These are phyloP conservation scores for Teunomyces barrocoloradensis DNA, from an alignment of 805 yeast species.

Conservation along the genomic window DNA sequence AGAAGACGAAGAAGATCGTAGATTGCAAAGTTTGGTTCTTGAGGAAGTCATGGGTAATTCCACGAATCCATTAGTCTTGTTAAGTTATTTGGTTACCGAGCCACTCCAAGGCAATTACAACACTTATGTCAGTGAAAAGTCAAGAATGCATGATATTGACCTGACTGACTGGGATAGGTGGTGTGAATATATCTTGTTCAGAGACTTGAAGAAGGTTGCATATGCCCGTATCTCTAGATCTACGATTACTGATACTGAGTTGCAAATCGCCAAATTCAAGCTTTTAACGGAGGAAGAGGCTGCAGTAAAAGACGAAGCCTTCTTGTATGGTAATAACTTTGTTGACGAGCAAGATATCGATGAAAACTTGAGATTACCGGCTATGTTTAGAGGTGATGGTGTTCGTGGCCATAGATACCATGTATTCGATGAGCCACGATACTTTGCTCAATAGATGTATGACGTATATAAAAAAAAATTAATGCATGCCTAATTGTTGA, in stretches of 20 bases:
- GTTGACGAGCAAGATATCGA: constrained; percentile 57
- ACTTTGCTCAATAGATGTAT: constrained; percentile 43
- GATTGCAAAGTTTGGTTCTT: constrained; percentile 76
- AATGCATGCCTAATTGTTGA: not conserved
- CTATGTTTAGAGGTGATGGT: constrained; percentile 80
- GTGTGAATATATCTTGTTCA: constrained; percentile 95
- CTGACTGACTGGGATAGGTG: constrained; percentile 94
- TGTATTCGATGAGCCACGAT: constrained; percentile 92
- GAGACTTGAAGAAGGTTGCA: constrained; percentile 81
- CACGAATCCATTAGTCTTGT: constrained; percentile 77
- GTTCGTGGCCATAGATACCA: constrained; percentile 92
- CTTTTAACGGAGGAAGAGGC: constrained; percentile 42
- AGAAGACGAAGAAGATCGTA: constrained; percentile 92
- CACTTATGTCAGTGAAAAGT: constrained; percentile 78
- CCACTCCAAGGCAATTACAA: constrained; percentile 90
- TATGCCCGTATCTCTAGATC: constrained; percentile 93
- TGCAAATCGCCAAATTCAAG: constrained; percentile 91
- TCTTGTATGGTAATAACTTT: constrained; percentile 54
- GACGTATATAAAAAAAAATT: not conserved
- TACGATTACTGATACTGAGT: constrained; percentile 93
- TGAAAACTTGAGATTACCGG: constrained; percentile 71
- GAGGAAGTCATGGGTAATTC: constrained; percentile 78
- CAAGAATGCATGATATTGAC: constrained; percentile 93
- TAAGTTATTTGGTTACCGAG: constrained; percentile 86
- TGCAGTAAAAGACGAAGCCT: constrained; percentile 29